These are phyloP conservation scores for Solanum sitiens DNA, from an alignment of 257 asterid genomes.

Conservation along the genomic window DNA sequence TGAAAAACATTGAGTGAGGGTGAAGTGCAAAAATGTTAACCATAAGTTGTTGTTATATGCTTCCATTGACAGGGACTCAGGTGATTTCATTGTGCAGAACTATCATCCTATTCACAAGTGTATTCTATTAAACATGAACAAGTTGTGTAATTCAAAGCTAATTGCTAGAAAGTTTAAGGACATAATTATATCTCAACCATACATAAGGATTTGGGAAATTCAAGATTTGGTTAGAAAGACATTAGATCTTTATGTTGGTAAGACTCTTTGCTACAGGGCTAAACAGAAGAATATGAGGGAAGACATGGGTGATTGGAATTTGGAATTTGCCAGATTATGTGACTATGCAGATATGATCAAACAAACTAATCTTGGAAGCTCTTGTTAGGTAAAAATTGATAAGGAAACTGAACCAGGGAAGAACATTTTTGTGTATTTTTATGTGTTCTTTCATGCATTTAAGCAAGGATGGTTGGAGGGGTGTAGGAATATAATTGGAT, in stretches of 20 bases:
- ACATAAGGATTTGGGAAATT: too few species aligned
- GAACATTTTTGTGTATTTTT: too few species aligned
- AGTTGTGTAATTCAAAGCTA: too few species aligned
- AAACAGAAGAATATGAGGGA: too few species aligned
- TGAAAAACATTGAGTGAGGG: not conserved
- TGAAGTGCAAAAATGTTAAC: too few species aligned
- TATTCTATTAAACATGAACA: too few species aligned
- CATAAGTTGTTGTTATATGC: not conserved
- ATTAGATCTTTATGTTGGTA: too few species aligned
- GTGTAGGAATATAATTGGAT: not conserved
- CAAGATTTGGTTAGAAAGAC: too few species aligned
- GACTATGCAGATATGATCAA: not conserved
- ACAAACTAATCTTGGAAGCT: not conserved
- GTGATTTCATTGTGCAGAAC: not conserved
- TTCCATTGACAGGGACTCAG: not conserved
- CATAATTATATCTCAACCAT: too few species aligned
- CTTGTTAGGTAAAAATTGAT: not conserved
- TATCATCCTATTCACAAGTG: not conserved
- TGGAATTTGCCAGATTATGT: not conserved
- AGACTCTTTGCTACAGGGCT: too few species aligned
- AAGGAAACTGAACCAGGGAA: not conserved
- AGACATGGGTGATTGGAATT: not conserved
- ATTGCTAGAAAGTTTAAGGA: too few species aligned
- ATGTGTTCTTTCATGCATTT: too few species aligned
- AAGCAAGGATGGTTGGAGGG: not conserved